Base-by-base conservation (phyloP, 2,329 filamentous ascomycete species). In the Aurifilum marmelostoma region DNA sequence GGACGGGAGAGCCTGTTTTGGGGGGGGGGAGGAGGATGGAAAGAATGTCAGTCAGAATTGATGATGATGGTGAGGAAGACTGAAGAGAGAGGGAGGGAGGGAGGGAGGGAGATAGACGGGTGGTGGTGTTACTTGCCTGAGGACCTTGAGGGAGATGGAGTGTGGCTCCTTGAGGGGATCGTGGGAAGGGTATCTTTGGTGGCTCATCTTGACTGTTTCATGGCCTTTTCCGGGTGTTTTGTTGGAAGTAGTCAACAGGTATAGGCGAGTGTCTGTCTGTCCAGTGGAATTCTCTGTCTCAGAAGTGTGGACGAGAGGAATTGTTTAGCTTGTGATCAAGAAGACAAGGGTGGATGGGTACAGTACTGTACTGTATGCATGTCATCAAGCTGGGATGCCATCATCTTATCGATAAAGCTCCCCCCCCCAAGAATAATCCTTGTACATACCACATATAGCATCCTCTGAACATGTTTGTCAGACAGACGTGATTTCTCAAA, bases 121-220 rank as follows among this genome's bases (percentile, higher is more conserved):
- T 9, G 4, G 37, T 39, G 5, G 27, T 56, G 39, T n/a, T 70
- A 69, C 77, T 73, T 82, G 90, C 90, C 90, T 83, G 50, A 92
- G 82, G 63, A 92, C 92, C 83, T 94, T 95, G 66, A 94, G 82
- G 65, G 91, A 94, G 60, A 94, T 88, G 27, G 90, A 88, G 79
- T 94, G 92, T 50, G 92, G 91, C 80, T 94, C 92, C 79, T 93
- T 93, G 70, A 85, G 79, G 2, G 83, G 81, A 70, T 88, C 87
- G 68, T 86, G 83, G 18, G 86, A 87, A 9, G 85, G 81, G 73
- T 86, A 87, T 73, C 85, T 79, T 77, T 88, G 86, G 74, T 89
- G 86, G 77, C 84, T 87, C 86, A 88, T 88, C 12, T 27, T 64
- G 58, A 39, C 12, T 37, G 11, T 39, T 41, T 52, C 67, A 64